A percentile compares a stretch with the other conserved stretches of the same genome.
phyloP scores from a whole-genome alignment of 768 basidiomycete species.

The Hericium rajendrae region DNA sequence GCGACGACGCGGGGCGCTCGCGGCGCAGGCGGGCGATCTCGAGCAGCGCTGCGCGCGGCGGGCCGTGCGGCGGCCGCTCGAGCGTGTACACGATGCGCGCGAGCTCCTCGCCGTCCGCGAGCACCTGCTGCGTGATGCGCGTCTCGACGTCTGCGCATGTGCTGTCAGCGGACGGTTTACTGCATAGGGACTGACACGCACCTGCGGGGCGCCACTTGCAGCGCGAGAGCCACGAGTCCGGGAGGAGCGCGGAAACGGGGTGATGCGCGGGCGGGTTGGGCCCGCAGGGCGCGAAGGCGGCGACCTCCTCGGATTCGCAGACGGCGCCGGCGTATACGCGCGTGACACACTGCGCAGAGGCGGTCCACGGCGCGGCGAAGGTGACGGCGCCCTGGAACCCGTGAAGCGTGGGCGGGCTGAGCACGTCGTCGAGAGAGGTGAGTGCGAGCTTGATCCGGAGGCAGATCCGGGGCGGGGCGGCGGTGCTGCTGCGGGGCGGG shows the following conservation, averaged over 20 bases:
- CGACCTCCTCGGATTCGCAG: slow-evolving; percentile 45
- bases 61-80: slow-evolving; percentile 37
- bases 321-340: slow-evolving; percentile 42
- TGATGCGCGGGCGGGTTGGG: slow-evolving; percentile 9
- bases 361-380: slow-evolving; percentile 42
- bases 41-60: slow-evolving; percentile 52
- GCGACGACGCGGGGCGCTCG: slow-evolving; percentile 18
- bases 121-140: slow-evolving; percentile 61
- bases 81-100: slow-evolving; percentile 61
- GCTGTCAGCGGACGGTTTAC: slow-evolving; percentile 5
- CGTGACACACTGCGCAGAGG: slow-evolving; percentile 55
- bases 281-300: slow-evolving; percentile 35
- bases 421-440: slow-evolving; percentile 43
- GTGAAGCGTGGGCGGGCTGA: slow-evolving; percentile 45
- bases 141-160: slow-evolving; percentile 33
- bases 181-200: slow-evolving; percentile 28
- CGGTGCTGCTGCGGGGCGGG: slow-evolving; percentile 24
- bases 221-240: slow-evolving; percentile 55
- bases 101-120: slow-evolving; percentile 52
- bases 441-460: slow-evolving; percentile 51
- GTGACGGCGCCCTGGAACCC: slow-evolving; percentile 54
- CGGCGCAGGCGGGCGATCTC: slow-evolving; percentile 6
- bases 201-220: slow-evolving; percentile 65
- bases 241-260: slow-evolving; percentile 43
- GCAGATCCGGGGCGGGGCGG: slow-evolving; percentile 29